Percentiles rank a stretch among this genome's conserved stretches.
phyloP scores from a whole-genome alignment of 805 yeast species.

The Diddensiella transvaalensis region DNA sequence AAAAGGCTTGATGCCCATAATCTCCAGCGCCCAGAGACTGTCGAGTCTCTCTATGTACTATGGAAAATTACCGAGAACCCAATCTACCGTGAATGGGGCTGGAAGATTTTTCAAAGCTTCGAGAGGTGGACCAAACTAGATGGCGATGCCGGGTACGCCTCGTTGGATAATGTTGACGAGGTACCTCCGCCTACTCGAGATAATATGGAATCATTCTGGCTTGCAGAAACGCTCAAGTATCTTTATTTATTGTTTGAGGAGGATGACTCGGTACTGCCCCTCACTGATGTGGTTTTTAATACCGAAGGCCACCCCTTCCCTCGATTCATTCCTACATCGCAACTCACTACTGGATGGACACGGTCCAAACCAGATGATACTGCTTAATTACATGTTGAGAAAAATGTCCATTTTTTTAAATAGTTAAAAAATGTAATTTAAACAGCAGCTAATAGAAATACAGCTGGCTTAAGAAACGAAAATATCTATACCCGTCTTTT shows the following conservation, averaged over 20 bases:
- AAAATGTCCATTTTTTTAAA: background rate
- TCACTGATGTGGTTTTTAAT: conserved; percentile 72
- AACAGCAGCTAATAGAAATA: background rate
- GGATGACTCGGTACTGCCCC: conserved; percentile 52
- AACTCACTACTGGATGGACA: conserved; percentile 60
- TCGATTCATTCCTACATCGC: conserved; percentile 49
- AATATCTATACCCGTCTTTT: too few relatives aligned
- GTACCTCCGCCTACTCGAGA: conserved; percentile 54
- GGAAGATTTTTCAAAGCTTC: conserved; percentile 75
- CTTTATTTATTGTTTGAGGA: conserved; percentile 75
- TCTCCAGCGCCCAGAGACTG: conserved; percentile 90
- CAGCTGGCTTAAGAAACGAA: background rate
- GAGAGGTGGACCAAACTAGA: conserved; percentile 53
- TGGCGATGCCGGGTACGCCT: conserved; percentile 52
- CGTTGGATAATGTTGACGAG: conserved; percentile 61
- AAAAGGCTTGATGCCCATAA: conserved; percentile 76
- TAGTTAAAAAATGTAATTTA: background rate
- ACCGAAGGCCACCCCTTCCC: conserved; percentile 96
- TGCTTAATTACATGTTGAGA: background rate
- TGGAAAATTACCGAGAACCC: conserved; percentile 77
- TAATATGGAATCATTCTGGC: conserved; percentile 90
- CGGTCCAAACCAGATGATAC: conserved; percentile 5
- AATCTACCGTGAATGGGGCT: conserved; percentile 85
- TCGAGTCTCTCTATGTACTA: conserved; percentile 77
- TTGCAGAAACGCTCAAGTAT: conserved; percentile 88